Evolutionary conservation across 805 yeast species (phyloP), one percentile per base, ranked within the genome.

Genomic region (Wickerhamiella galacta): DNA sequence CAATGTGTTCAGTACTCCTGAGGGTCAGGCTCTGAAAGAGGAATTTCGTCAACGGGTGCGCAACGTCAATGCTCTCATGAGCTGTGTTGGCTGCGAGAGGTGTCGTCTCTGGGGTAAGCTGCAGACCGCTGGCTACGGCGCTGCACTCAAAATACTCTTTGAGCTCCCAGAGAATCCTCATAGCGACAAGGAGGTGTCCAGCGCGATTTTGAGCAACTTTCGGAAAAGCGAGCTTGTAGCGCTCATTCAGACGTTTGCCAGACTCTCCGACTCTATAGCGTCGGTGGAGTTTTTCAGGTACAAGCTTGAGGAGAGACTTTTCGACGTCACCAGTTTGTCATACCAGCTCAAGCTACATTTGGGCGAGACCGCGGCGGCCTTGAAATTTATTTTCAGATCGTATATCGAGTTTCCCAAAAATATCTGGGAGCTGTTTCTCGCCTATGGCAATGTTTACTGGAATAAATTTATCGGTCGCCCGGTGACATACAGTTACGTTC

Each of bases 101-200:
- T 90, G 99, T 55, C 70, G 95, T 48, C 63, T 90, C 56, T 90
- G 99, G 99, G 98, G 98, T 7, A 90, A 90, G 55, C 70, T 90
- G 20, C 98, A 90, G 60, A 82, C 93, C 2, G 81, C 90, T 11
- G 99, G 99, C 15, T 90, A 90, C 54, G 99, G 95, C 14, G 90
- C 99, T 6, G 93, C 95, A 1, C 66, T 90, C 48, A 90, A 90
- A 53, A 68, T 87, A 16, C 60, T 90, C 38, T 82, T 90, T 52
- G 96, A 87, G 52, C 56, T 75, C 33, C 68, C 72, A 26, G 66
- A 61, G 33, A 64, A 64, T 38, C 66, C 69, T 16, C 45, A 50
- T 21, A 60, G 59, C 31, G 62, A 61, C 32, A 52, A 49, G n/a
- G 60, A 58, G 24, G 52, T 47, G 28, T 64, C 64, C 30, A 56